phyloP scores from a whole-genome alignment of 2,329 filamentous ascomycete genomes.

The Fusarium cicatricum region DNA sequence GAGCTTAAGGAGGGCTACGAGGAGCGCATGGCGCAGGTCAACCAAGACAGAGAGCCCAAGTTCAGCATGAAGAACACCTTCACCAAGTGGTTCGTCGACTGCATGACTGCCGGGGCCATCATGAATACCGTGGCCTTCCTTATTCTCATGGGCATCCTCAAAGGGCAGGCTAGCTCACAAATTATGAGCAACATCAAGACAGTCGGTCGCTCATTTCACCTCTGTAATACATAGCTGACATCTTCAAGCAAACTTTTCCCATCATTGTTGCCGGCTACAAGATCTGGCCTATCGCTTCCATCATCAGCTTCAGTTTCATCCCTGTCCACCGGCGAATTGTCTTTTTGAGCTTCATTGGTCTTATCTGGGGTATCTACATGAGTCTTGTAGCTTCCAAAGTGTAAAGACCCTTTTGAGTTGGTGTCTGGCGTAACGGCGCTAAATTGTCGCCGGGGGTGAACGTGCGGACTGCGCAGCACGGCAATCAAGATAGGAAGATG shows the following conservation, averaged over 20 bases:
- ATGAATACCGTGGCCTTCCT: constrained; percentile 58
- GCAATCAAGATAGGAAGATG: no score
- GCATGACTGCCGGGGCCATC: constrained; percentile 56
- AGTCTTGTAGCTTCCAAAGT: constrained; percentile 56
- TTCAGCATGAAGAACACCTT: constrained; percentile 55
- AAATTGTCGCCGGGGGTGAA: neutral
- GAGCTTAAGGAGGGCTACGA: constrained; percentile 35
- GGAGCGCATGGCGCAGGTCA: constrained; percentile 31
- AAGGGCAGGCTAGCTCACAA: constrained; percentile 48
- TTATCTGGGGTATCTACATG: constrained; percentile 62
- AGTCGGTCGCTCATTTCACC: constrained; percentile 26
- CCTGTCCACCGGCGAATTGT: constrained; percentile 59
- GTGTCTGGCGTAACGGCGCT: neutral
- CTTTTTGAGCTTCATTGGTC: constrained; percentile 58
- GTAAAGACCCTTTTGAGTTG: constrained; percentile 22
- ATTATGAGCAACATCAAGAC: constrained; percentile 52
- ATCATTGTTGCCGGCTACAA: constrained; percentile 60
- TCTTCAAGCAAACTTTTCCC: constrained; percentile 53
- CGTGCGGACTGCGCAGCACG: no score
- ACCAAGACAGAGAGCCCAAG: constrained; percentile 34
- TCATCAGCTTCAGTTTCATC: constrained; percentile 59
- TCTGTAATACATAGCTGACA: neutral
- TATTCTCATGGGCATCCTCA: constrained; percentile 57
- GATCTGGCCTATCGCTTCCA: constrained; percentile 60
- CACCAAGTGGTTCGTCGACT: constrained; percentile 60